Base-by-base conservation (phyloP, 1,284 basidiomycete genomes). In the Heterobasidion occidentale region DNA sequence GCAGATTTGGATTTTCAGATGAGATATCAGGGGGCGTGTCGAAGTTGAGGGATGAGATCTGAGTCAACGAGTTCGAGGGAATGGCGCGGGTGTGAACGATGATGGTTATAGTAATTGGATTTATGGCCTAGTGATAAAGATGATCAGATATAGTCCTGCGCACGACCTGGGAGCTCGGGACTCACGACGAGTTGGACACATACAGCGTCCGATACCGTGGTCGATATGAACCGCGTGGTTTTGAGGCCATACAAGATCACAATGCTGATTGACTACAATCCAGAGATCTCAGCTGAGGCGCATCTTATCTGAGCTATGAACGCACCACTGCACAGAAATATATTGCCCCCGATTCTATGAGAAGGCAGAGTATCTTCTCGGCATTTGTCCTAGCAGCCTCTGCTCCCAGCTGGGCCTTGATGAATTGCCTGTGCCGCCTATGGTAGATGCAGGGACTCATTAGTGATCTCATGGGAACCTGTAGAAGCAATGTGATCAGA, bases 281-380 rank as follows among this genome's bases (percentile, higher is more conserved):
- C 19, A 19, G 19, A 19, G 19, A 19, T 19, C 7, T 42, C 35
- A 7, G 9, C 4, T 50, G 20, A 2, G 33, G n/a, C 9, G 12
- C 9, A 17, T 27, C 34, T 17, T 36, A 33, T 8, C 8, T 17
- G 14, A 47, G 11, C 17, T n/a, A 33, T 15, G 5, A 17, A 46
- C 7, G 14, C 19, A 58, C 58, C 58, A 53, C 55, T 33, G 55
- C 42, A 46, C 53, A 55, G 9, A 54, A 33, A 52, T 58, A 59
- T 11, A 59, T n/a, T 15, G 42, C 42, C 7, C 58, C 58, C 3
- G 58, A 59, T 45, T 59, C 58, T 20, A 59, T 36, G 35, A 59
- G 48, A 34, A 55, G 54, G 27, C 27, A 34, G 17, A 59, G 56
- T 3, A 35, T 36, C 27, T 55, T 55, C 53, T 59, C 53, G n/a